Evolutionary conservation across 1,139 yeast species (phyloP).

Genomic region (Hansenula sp.): DNA sequence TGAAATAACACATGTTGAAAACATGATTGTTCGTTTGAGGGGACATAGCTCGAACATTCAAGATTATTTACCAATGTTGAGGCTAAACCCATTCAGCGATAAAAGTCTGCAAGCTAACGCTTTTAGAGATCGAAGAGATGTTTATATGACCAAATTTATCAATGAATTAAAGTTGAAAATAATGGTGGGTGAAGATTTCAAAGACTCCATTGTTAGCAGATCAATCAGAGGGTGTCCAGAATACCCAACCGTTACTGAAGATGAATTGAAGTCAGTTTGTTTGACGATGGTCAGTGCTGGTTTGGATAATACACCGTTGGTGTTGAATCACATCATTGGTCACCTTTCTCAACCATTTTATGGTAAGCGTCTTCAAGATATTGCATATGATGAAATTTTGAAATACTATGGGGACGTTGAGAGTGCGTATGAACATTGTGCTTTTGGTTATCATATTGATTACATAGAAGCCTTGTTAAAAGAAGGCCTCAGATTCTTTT

Average conservation of each 20-base stretch:
- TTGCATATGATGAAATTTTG: conserved; percentile 27
- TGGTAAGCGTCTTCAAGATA: conserved; percentile 43
- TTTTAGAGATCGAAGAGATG: conserved; percentile 46
- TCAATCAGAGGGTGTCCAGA: conserved; percentile 25
- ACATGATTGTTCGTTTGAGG: conserved; percentile 55
- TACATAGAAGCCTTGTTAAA: conserved; percentile 55
- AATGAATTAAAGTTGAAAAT: conserved; percentile 26
- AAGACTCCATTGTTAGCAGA: conserved; percentile 43
- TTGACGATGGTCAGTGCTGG: conserved; percentile 81
- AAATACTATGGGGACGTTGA: conserved; percentile 25
- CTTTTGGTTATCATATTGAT: conserved; percentile 34
- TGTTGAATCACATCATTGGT: conserved; percentile 57
- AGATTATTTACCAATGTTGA: conserved; percentile 57
- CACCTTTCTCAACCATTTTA: conserved; percentile 47
- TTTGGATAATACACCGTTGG: conserved; percentile 67
- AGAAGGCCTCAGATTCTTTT: conserved; percentile 59
- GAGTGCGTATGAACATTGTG: conserved; percentile 52
- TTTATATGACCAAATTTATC: conserved; percentile 46
- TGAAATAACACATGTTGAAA: conserved; percentile 64
- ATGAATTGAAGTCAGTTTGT: conserved; percentile 60
- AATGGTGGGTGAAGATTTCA: conserved; percentile 21
- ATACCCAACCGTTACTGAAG: conserved; percentile 25
- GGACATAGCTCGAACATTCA: conserved; percentile 59
- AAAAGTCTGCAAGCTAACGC: conserved; percentile 30
- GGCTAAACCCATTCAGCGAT: conserved; percentile 30